Conservation (phyloP, 441 rosid species). For the Viola pubescens region DNA sequence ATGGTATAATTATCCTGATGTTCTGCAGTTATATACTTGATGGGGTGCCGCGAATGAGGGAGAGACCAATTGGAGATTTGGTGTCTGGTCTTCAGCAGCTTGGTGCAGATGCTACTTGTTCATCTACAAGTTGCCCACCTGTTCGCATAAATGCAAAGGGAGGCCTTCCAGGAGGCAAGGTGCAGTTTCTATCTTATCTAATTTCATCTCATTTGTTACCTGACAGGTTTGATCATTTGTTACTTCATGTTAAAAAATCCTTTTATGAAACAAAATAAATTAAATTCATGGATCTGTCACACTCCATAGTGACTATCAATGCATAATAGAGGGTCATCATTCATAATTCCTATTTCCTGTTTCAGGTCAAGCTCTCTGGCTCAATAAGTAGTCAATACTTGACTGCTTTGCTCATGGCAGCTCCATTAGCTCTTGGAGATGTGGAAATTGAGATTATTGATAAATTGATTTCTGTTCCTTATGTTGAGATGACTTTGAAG, state of each 20-base stretch:
- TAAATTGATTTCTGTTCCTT: slow-evolving; percentile 81
- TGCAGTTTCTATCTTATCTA: slow-evolving; percentile 18
- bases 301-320: neutral
- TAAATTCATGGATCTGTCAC: too few species aligned
- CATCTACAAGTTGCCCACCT: slow-evolving; percentile 79
- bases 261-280: too few species aligned
- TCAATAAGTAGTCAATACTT: slow-evolving; percentile 90
- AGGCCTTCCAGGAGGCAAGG: slow-evolving; percentile 99
- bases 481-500: slow-evolving; percentile 92
- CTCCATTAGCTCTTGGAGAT: slow-evolving; percentile 85
- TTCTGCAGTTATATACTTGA: slow-evolving; percentile 75
- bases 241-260: neutral
- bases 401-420: slow-evolving; percentile 94
- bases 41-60: slow-evolving; percentile 96
- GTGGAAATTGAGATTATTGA: slow-evolving; percentile 90
- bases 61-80: slow-evolving; percentile 94
- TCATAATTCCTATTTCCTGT: slow-evolving; percentile 14
- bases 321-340: neutral
- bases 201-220: slow-evolving; percentile 8
- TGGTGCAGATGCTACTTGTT: slow-evolving; percentile 82
- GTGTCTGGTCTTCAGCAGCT: slow-evolving; percentile 88
- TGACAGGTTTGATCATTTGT: slow-evolving; percentile 4
- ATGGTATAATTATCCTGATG: neutral
- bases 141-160: slow-evolving; percentile 70
- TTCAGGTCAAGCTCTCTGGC: slow-evolving; percentile 93